Evolutionary conservation across 345 rosid species (phyloP).

Genomic region (Gossypium turneri): DNA sequence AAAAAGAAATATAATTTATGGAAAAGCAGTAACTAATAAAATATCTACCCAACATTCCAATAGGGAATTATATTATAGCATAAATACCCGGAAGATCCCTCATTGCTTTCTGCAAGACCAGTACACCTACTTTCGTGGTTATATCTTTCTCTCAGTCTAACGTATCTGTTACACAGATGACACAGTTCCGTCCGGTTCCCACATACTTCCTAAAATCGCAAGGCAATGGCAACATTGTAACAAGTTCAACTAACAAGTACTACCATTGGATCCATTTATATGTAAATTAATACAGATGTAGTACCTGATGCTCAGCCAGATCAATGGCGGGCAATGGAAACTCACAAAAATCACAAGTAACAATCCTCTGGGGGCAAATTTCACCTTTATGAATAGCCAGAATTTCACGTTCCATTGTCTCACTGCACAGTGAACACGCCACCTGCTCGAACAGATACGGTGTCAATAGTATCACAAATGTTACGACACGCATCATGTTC

Average conservation of each 20-base stretch:
- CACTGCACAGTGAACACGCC: slow-evolving; percentile 83
- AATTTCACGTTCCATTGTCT: slow-evolving; percentile 80
- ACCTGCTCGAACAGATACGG: slow-evolving; percentile 47
- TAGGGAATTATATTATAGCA: not conserved
- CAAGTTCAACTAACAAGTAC: not conserved
- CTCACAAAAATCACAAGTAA: slow-evolving; percentile 91
- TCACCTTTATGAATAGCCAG: slow-evolving; percentile 78
- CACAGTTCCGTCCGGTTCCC: slow-evolving; percentile 96
- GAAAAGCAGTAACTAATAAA: slow-evolving; percentile 1
- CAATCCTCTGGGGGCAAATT: slow-evolving; percentile 86
- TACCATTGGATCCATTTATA: not conserved
- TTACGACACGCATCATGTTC: not conserved
- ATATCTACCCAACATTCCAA: slow-evolving; percentile 3
- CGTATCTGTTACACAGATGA: slow-evolving; percentile 73
- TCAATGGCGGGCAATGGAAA: slow-evolving; percentile 90
- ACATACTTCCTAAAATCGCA: slow-evolving; percentile 80
- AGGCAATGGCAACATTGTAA: slow-evolving; percentile 15
- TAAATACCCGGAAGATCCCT: slow-evolving; percentile 79
- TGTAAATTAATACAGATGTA: slow-evolving; percentile 10
- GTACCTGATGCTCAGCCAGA: slow-evolving; percentile 98
- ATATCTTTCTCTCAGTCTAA: slow-evolving; percentile 74
- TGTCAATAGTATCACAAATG: slow-evolving; percentile 14
- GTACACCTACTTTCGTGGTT: slow-evolving; percentile 71
- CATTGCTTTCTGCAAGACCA: slow-evolving; percentile 50
- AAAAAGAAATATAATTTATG: not conserved